Evolutionary conservation across 352 stramenopile genomes (phyloP).

Genomic region (Phytophthora vignae): DNA sequence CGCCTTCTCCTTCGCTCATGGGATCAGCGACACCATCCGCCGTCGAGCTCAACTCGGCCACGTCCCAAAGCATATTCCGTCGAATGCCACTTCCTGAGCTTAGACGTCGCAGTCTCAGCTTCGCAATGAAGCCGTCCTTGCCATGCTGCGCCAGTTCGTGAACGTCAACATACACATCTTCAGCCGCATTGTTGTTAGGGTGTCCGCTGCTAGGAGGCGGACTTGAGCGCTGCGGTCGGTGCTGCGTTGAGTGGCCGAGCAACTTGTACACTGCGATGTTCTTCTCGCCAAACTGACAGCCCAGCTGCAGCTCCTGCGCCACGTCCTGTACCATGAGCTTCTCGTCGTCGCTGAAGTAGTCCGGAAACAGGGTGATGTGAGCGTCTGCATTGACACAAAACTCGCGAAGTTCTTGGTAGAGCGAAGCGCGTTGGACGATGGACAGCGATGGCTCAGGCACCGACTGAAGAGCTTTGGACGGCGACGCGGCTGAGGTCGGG

Average conservation of each 20-base stretch:
- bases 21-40: slow-evolving; percentile 62
- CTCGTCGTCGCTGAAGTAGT: slow-evolving; percentile 69
- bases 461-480: slow-evolving; percentile 16
- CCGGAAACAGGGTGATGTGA: slow-evolving; percentile 71
- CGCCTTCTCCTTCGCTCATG: slow-evolving; percentile 69
- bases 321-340: slow-evolving; percentile 62
- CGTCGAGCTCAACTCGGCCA: slow-evolving; percentile 60
- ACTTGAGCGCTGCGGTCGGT: slow-evolving; percentile 17
- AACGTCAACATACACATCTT: slow-evolving; percentile 81
- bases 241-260: slow-evolving; percentile 24
- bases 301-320: slow-evolving; percentile 59
- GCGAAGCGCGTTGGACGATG: slow-evolving; percentile 47
- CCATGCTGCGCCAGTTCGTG: slow-evolving; percentile 72
- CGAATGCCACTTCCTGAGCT: slow-evolving; percentile 67
- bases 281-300: slow-evolving; percentile 69
- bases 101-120: slow-evolving; percentile 62
- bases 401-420: slow-evolving; percentile 71
- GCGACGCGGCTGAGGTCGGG: slow-evolving; percentile 11
- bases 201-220: background rate
- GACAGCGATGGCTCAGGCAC: slow-evolving; percentile 14
- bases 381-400: slow-evolving; percentile 54
- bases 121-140: slow-evolving; percentile 78
- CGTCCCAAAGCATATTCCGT: slow-evolving; percentile 83
- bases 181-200: slow-evolving; percentile 16
- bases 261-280: slow-evolving; percentile 73